Percentiles rank a stretch among this genome's conserved stretches.
Evolutionary conservation across 129 eudicot genomes (phyloP).

Genomic region (Tagetes patula): DNA sequence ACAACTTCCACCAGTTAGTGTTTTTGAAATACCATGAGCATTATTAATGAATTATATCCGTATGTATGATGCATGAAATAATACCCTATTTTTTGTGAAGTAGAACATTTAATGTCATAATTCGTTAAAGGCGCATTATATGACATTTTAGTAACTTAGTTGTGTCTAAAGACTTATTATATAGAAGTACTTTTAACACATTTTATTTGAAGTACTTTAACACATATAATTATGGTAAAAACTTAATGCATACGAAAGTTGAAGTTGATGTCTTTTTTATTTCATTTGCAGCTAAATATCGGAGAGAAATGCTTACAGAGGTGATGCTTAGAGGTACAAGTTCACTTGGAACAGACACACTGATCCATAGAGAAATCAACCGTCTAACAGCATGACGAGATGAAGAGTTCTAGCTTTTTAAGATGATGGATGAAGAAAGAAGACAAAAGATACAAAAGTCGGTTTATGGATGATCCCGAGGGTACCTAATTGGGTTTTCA

Average conservation of each 20-base stretch:
- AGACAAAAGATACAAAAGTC: constrained; percentile 75
- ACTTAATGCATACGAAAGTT: not conserved
- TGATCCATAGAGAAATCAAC: constrained; percentile 88
- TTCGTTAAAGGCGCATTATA: not conserved
- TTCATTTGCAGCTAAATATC: constrained; percentile 76
- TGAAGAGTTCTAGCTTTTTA: constrained; percentile 84
- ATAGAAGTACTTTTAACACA: not conserved
- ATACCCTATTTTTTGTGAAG: not conserved
- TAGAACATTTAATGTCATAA: not conserved
- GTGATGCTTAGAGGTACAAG: constrained; percentile 86
- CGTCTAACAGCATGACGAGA: constrained; percentile 89
- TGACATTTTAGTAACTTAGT: not conserved
- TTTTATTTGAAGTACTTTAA: not conserved
- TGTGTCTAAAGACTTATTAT: not conserved
- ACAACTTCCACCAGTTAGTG: constrained; percentile 94
- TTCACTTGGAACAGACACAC: constrained; percentile 81
- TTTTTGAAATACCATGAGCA: not conserved
- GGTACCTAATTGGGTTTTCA: constrained; percentile 88
- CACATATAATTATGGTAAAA: not conserved
- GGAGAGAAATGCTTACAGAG: constrained; percentile 87
- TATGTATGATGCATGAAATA: not conserved
- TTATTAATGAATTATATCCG: not conserved
- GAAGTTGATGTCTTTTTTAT: not conserved
- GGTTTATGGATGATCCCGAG: constrained; percentile 93
- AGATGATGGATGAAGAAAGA: constrained; percentile 94